Evolutionary conservation across 2,329 filamentous ascomycete genomes (phyloP).

Genomic region (Penicillium sp.): DNA sequence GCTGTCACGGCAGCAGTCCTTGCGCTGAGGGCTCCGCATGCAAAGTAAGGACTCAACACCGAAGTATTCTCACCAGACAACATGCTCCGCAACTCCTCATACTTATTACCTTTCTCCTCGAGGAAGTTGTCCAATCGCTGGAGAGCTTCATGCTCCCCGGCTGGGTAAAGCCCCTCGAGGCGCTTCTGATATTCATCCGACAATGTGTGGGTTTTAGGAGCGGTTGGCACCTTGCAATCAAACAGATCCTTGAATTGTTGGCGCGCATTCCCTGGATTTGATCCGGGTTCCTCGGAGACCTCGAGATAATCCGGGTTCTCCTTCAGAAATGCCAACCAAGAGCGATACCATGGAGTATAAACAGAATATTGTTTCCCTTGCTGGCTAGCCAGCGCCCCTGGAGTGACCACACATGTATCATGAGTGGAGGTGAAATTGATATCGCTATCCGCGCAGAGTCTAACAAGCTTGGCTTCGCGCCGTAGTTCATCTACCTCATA

Average conservation of each 20-base stretch:
- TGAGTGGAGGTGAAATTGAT: constrained; percentile 71
- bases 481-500: constrained; percentile 90
- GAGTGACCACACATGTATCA: constrained; percentile 79
- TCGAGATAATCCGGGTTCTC: constrained; percentile 67
- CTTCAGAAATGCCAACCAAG: constrained; percentile 74
- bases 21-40: constrained; percentile 66
- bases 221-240: constrained; percentile 57
- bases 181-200: constrained; percentile 58
- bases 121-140: constrained; percentile 67
- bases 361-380: constrained; percentile 78
- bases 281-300: constrained; percentile 56
- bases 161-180: constrained; percentile 65
- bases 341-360: constrained; percentile 76
- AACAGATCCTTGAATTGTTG: constrained; percentile 60
- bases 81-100: constrained; percentile 66
- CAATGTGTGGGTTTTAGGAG: constrained; percentile 64
- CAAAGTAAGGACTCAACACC: constrained; percentile 68
- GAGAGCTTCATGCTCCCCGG: constrained; percentile 71
- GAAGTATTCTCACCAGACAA: constrained; percentile 65
- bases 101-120: constrained; percentile 60
- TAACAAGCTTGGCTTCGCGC: constrained; percentile 68
- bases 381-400: constrained; percentile 66
- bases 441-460: constrained; percentile 59
- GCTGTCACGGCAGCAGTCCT: constrained; percentile 67
- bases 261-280: constrained; percentile 54